phyloP scores from a whole-genome alignment of 2,329 filamentous ascomycete species.

The Leptographium lundbergii region DNA sequence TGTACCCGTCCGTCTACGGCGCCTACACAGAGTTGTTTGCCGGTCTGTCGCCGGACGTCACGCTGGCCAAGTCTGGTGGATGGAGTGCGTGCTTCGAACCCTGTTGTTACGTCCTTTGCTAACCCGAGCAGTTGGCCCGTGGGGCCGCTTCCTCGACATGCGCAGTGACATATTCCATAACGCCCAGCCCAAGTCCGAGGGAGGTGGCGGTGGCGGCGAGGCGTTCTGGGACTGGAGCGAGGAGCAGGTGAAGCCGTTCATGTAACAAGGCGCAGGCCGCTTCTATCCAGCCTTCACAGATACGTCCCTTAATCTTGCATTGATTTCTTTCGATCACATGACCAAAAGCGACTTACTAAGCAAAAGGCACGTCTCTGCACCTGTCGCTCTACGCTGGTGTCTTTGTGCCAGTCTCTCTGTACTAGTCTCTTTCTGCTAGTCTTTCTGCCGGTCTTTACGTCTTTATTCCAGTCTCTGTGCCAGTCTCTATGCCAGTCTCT shows the following conservation, averaged over 20 bases:
- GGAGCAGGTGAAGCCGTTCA: conserved; percentile 6
- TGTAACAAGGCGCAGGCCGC: neutral
- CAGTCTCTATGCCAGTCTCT: no score
- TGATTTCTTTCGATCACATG: no score
- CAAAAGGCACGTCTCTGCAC: no score
- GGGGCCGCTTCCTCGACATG: conserved; percentile 4
- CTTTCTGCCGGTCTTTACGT: no score
- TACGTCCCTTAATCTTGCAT: no score
- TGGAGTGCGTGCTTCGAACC: neutral
- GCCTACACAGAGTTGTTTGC: conserved; percentile 37
- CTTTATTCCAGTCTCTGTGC: no score
- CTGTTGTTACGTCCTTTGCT: neutral
- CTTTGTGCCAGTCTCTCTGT: no score
- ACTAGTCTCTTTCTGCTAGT: no score
- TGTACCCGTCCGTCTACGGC: conserved; percentile 21
- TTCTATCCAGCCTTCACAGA: no score
- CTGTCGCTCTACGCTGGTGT: no score
- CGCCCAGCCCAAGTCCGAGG: conserved; percentile 5
- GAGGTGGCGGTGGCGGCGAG: conserved; percentile 6
- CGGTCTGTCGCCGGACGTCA: conserved; percentile 30
- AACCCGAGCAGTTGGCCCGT: conserved; percentile 4
- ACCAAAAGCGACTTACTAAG: no score
- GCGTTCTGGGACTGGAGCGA: conserved; percentile 8
- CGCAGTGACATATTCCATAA: neutral
- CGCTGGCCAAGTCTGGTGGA: conserved; percentile 14